Conservation (phyloP, 2,329 filamentous ascomycete species). For the Zymoseptoria tritici region DNA sequence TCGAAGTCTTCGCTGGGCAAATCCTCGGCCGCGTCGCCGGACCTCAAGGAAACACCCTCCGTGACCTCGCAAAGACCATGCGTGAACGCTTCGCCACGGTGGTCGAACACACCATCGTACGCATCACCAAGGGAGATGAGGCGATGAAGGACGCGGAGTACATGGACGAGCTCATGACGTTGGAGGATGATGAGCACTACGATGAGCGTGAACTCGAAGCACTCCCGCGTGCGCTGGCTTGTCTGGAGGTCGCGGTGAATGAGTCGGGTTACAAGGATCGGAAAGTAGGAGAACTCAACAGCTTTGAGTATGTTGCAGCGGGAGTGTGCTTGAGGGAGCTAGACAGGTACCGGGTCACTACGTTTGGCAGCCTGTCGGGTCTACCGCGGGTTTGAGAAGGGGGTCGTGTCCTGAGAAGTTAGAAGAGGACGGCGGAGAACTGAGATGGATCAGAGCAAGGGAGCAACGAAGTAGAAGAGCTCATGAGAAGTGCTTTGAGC, state of each 20-base stretch:
- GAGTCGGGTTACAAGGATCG: conserved; percentile 29
- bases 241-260: conserved; percentile 38
- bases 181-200: conserved; percentile 15
- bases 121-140: conserved; percentile 38
- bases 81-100: conserved; percentile 37
- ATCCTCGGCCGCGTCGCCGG: conserved; percentile 46
- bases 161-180: conserved; percentile 21
- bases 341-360: conserved; percentile 26
- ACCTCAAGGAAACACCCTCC: conserved; percentile 25
- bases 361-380: conserved; percentile 9
- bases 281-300: conserved; percentile 34
- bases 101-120: conserved; percentile 34
- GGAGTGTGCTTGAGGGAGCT: conserved; percentile 46
- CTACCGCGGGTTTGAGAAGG: background rate
- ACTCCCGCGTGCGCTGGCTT: conserved; percentile 45
- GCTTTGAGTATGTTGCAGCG: conserved; percentile 49
- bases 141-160: conserved; percentile 18
- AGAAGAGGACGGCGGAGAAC: background rate
- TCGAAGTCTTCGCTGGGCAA: conserved; percentile 51
- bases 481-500: background rate
- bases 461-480: background rate
- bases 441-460: background rate
- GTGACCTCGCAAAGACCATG: conserved; percentile 31
- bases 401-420: background rate
- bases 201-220: conserved; percentile 33